phyloP scores from a whole-genome alignment of 163 green algal species.

The Coccomyxa subellipsoidea region DNA sequence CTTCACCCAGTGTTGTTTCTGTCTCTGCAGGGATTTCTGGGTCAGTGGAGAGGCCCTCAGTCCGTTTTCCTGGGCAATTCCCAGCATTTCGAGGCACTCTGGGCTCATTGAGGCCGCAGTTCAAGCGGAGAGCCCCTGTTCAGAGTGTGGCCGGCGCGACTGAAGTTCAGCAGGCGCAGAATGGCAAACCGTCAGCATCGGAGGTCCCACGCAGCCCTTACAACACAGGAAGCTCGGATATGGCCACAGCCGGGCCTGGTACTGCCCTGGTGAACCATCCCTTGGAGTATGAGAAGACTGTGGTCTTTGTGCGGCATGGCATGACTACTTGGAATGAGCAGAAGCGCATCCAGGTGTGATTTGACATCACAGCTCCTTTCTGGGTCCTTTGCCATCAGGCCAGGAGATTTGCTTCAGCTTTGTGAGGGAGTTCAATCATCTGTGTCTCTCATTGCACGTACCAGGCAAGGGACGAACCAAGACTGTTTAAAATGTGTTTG shows the following conservation, averaged over 20 bases:
- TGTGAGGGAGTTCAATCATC: neutral
- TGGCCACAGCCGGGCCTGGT: conserved; percentile 26
- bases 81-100: neutral
- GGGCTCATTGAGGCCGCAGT: neutral
- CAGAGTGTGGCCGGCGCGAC: neutral
- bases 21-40: too few relatives aligned
- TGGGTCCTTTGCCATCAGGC: neutral
- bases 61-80: neutral
- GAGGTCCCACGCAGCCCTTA: conserved; percentile 10
- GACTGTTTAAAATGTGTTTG: too few relatives aligned
- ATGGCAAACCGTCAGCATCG: neutral
- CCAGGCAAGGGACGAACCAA: too few relatives aligned
- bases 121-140: neutral
- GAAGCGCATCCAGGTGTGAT: conserved; percentile 48
- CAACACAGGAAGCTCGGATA: conserved; percentile 33
- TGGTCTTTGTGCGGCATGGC: conserved; percentile 67
- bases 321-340: conserved; percentile 65
- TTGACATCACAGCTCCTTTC: neutral
- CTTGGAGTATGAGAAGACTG: conserved; percentile 45
- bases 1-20: too few relatives aligned
- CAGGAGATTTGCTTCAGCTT: too few relatives aligned
- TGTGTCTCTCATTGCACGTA: too few relatives aligned
- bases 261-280: conserved; percentile 5
- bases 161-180: neutral
- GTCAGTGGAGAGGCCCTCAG: too few relatives aligned